These are phyloP conservation scores for Kluyveromyces aestuarii DNA, from an alignment of 805 yeast genomes.

Conservation along the genomic window DNA sequence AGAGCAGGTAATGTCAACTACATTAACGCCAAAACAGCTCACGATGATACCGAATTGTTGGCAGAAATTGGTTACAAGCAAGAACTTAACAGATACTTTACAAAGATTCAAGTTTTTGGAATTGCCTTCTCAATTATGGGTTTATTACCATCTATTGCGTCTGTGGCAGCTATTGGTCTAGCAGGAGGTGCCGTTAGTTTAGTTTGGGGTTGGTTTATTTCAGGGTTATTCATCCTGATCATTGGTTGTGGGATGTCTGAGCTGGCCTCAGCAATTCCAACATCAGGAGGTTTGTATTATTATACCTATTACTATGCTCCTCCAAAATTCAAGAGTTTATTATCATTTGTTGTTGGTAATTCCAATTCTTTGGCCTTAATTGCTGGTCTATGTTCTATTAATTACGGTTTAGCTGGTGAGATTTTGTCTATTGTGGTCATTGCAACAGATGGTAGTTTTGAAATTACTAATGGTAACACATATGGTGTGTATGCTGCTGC, in stretches of 20 bases:
- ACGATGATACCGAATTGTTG: conserved; percentile 21
- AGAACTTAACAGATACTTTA: conserved; percentile 54
- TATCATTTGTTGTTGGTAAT: conserved; percentile 49
- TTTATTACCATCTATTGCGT: conserved; percentile 37
- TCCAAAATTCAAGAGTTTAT: conserved; percentile 33
- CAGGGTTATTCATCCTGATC: conserved; percentile 37
- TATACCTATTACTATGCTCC: conserved; percentile 56
- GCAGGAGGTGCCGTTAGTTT: conserved; percentile 51
- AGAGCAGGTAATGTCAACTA: conserved; percentile 10
- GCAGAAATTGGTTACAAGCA: conserved; percentile 62
- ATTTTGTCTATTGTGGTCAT: conserved; percentile 43
- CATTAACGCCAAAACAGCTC: conserved; percentile 18
- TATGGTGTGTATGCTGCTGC: conserved; percentile 57
- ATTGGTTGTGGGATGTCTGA: conserved; percentile 50
- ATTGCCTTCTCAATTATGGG: conserved; percentile 71
- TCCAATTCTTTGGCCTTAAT: conserved; percentile 53
- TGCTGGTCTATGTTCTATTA: conserved; percentile 51
- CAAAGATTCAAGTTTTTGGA: conserved; percentile 58
- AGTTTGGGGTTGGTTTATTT: conserved; percentile 58
- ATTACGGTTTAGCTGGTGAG: conserved; percentile 49
- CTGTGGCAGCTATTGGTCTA: conserved; percentile 40
- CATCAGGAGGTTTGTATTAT: conserved; percentile 57
- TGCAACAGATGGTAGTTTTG: conserved; percentile 38
- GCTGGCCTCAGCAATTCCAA: conserved; percentile 53
- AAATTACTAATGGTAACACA: conserved; percentile 38